Base-by-base conservation (phyloP, 2,329 filamentous ascomycete species). In the Ophiostoma fasciatum region DNA sequence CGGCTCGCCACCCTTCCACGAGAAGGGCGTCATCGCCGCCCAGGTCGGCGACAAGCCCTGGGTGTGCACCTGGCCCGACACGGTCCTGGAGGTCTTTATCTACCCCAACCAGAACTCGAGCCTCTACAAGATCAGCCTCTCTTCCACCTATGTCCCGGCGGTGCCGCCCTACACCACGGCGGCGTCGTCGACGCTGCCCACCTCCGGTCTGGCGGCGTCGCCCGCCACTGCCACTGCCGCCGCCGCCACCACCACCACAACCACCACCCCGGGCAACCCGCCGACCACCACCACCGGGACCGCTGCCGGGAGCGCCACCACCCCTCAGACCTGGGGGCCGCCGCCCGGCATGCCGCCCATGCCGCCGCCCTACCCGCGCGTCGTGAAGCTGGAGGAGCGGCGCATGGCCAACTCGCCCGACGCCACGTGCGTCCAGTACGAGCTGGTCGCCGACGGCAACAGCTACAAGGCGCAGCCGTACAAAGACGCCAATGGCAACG, bases 41-140 rank as follows among this genome's bases (percentile, higher is more conserved):
- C 49, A 59, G 40, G 49, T 51, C 0, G 70, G 69, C 3, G 68
- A 73, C 31, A 64, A 55, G 39, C 64, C 66, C 1, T 75, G 71
- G 71, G 59, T 74, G 17, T 75, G 71, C 48, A 64, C 57, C 2
- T 75, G 71, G 70, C 65, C 68, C 3, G 57, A 62, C 20, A 72
- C 68, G 1, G 56, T 61, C 3, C 55, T 74, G 5, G 68, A 74
- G 35, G 51, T 72, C 4, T 71, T 72, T 44, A 66, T 75, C 28
- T 75, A 72, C 42, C 60, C 68, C 1, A 53, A 56, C 18, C 65
- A 72, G 44, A 70, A 66, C 45, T 60, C 57, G 36, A 68, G 61
- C 43, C 50, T 51, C 7, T 45, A 34, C 36, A 42, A 31, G 9
- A 34, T 42, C 35, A 37, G 41, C 31, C 30, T 36, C 10, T 36